A percentile compares a stretch with the other conserved stretches of the same genome.
These are phyloP conservation scores for Leptomonas pyrrhocoris DNA, from an alignment of 208 protist species.

Conservation along the genomic window DNA sequence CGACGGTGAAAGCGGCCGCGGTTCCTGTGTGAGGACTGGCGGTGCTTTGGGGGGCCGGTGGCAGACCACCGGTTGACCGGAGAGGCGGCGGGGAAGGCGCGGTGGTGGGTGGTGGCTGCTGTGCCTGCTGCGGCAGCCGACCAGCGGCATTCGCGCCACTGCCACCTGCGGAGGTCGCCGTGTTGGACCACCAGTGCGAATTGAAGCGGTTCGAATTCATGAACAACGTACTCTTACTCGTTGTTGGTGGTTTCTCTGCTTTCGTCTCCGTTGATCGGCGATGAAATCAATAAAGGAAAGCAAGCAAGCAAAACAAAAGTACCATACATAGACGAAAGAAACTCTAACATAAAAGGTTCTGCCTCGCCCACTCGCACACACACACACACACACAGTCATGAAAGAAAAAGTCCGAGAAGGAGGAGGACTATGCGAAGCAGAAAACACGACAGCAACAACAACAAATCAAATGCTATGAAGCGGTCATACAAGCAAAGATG, in stretches of 20 bases:
- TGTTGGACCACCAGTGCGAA: background rate
- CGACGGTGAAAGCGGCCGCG: background rate
- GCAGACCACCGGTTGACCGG: background rate
- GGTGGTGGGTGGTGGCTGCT: background rate
- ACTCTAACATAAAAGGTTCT: too few species aligned
- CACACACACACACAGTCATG: too few species aligned
- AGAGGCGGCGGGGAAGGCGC: constrained; percentile 5
- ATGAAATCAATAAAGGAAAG: background rate
- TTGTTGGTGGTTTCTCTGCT: background rate
- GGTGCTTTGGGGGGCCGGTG: background rate
- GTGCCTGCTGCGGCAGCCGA: constrained; percentile 9
- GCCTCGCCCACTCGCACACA: too few species aligned
- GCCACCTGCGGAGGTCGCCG: background rate
- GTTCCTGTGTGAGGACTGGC: background rate
- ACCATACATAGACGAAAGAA: too few species aligned
- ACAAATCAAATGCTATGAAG: too few species aligned
- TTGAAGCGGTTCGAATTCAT: constrained; percentile 1
- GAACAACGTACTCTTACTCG: background rate
- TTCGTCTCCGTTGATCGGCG: too few species aligned
- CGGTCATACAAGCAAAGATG: too few species aligned
- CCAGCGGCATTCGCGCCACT: background rate
- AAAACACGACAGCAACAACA: too few species aligned
- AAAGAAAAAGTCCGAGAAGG: too few species aligned
- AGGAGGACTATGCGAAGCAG: too few species aligned
- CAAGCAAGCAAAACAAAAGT: too few species aligned